Conservation (phyloP, 106 monocot species). For the Chionographis japonica region DNA sequence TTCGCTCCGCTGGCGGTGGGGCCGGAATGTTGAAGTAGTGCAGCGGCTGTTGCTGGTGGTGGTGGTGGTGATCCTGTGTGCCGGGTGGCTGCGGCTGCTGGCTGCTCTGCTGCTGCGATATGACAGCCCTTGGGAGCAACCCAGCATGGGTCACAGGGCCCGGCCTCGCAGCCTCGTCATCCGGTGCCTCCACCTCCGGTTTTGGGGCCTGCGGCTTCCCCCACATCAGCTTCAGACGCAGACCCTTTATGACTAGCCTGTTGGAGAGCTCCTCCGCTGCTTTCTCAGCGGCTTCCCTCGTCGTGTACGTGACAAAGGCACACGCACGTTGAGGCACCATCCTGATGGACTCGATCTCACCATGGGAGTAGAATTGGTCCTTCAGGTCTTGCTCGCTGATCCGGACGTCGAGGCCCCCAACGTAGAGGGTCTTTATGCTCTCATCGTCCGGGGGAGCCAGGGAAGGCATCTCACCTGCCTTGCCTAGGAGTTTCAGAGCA, state of each 20-base stretch:
- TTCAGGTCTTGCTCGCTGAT: slow-evolving; percentile 87
- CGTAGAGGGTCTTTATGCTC: slow-evolving; percentile 88
- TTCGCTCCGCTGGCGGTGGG: slow-evolving; percentile 44
- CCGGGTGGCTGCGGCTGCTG: slow-evolving; percentile 66
- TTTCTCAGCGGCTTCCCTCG: slow-evolving; percentile 81
- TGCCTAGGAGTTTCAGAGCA: slow-evolving; percentile 81
- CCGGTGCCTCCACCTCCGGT: slow-evolving; percentile 29
- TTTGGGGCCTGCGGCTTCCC: slow-evolving; percentile 81
- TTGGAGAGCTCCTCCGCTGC: slow-evolving; percentile 95
- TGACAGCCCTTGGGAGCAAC: slow-evolving; percentile 72
- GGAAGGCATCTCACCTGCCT: slow-evolving; percentile 97
- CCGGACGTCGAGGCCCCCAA: slow-evolving; percentile 81
- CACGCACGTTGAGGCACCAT: slow-evolving; percentile 89
- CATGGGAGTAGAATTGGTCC: slow-evolving; percentile 90
- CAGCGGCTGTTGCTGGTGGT: slow-evolving; percentile 23
- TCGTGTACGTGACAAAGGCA: slow-evolving; percentile 94
- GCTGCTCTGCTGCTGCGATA: slow-evolving; percentile 66
- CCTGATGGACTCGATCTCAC: slow-evolving; percentile 87
- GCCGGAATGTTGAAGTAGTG: slow-evolving; percentile 80
- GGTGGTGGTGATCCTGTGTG: slow-evolving; percentile 27
- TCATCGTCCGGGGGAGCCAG: slow-evolving; percentile 91
- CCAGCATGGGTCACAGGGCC: slow-evolving; percentile 57
- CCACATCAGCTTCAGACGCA: slow-evolving; percentile 94
- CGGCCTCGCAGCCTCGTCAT: slow-evolving; percentile 42
- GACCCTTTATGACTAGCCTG: slow-evolving; percentile 87